Conservation (phyloP, 306 rosid species). For the Ceratonia siliqua region DNA sequence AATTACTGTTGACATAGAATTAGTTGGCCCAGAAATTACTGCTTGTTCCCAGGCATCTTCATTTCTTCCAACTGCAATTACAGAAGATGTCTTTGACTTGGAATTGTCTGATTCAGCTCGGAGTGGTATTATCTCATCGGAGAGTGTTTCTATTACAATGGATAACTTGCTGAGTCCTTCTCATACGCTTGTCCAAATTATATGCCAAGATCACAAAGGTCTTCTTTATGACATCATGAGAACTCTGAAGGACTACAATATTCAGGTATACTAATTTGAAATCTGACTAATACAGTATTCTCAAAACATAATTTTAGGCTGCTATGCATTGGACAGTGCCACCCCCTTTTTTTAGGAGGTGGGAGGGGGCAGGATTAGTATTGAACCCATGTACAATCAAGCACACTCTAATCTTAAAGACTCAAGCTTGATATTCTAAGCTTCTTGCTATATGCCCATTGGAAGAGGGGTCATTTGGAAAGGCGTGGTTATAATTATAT, state of each 20-base stretch:
- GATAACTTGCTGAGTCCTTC: slow-evolving; percentile 91
- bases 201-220: slow-evolving; percentile 94
- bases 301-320: slow-evolving; percentile 12
- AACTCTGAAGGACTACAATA: slow-evolving; percentile 88
- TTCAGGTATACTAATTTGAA: slow-evolving; percentile 54
- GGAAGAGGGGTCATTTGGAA: neutral
- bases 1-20: slow-evolving; percentile 69
- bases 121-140: slow-evolving; percentile 53
- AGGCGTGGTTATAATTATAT: neutral
- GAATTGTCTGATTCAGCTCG: slow-evolving; percentile 44
- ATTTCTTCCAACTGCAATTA: slow-evolving; percentile 72
- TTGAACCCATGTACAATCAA: too few species aligned
- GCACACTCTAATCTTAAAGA: too few species aligned
- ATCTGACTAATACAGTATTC: neutral
- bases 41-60: slow-evolving; percentile 65
- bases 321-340: slow-evolving; percentile 16
- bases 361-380: neutral
- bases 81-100: slow-evolving; percentile 54
- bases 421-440: neutral
- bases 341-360: neutral
- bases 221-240: slow-evolving; percentile 97
- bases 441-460: neutral
- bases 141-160: slow-evolving; percentile 54
- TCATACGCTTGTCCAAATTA: slow-evolving; percentile 89
- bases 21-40: slow-evolving; percentile 63